Conservation (phyloP, 2,329 filamentous ascomycete species). For the Xylaria sp. region DNA sequence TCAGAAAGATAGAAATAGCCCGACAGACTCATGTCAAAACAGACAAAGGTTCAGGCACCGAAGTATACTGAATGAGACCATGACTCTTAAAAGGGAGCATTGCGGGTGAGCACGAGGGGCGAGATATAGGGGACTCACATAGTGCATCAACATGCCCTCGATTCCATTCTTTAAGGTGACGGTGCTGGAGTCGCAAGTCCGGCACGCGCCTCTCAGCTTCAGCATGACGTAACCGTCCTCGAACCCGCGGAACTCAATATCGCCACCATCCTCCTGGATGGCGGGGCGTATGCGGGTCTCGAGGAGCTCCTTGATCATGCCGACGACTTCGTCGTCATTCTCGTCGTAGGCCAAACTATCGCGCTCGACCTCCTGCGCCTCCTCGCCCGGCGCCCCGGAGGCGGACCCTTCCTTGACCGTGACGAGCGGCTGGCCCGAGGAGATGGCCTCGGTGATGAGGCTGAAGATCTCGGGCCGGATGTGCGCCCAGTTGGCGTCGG, state of each 20-base stretch:
- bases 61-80: background rate
- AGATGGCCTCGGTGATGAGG: constrained; percentile 92
- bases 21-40: constrained; percentile 21
- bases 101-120: background rate
- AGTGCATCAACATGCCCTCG: constrained; percentile 98
- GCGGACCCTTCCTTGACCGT: constrained; percentile 68
- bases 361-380: constrained; percentile 58
- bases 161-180: constrained; percentile 98
- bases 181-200: constrained; percentile 96
- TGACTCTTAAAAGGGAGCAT: constrained; percentile 1
- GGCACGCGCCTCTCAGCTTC: constrained; percentile 90
- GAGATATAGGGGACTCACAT: constrained; percentile 67
- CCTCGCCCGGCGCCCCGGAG: constrained; percentile 50
- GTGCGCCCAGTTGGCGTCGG: constrained; percentile 90
- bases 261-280: constrained; percentile 97
- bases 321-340: constrained; percentile 91
- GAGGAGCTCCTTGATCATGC: constrained; percentile 98
- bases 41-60: constrained; percentile 16
- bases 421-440: constrained; percentile 83
- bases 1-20: background rate
- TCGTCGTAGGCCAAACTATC: constrained; percentile 87
- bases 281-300: constrained; percentile 94
- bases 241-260: constrained; percentile 95
- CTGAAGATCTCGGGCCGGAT: constrained; percentile 96
- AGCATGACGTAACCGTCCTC: constrained; percentile 83